Evolutionary conservation across 2,329 filamentous ascomycete genomes (phyloP).

Genomic region (Juglanconis oblonga): DNA sequence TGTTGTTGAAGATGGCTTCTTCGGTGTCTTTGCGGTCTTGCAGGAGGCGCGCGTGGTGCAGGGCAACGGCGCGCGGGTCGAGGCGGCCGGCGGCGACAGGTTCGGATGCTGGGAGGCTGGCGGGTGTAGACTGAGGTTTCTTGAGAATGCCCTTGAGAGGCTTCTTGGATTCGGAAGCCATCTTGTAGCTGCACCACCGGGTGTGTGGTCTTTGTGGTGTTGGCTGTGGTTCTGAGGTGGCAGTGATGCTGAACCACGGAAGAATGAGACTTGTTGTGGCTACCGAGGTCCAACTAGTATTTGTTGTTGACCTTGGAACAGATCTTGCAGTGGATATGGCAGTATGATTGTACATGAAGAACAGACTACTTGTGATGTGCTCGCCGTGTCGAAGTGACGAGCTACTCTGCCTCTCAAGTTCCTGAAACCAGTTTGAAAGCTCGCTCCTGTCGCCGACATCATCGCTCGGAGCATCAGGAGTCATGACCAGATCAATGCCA

Average conservation of each 20-base stretch:
- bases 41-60: constrained; percentile 79
- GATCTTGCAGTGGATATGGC: too few species aligned
- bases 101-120: constrained; percentile 20
- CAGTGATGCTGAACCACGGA: too few species aligned
- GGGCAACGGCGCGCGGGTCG: constrained; percentile 57
- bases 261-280: background rate
- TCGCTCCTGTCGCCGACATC: too few species aligned
- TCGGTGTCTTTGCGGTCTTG: constrained; percentile 81
- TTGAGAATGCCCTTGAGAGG: constrained; percentile 60
- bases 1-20: constrained; percentile 66
- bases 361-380: too few species aligned
- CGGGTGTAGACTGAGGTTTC: constrained; percentile 46
- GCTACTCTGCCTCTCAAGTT: too few species aligned
- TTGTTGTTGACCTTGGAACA: too few species aligned
- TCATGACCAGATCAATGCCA: background rate
- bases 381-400: too few species aligned
- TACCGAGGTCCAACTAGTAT: background rate
- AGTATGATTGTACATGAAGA: too few species aligned
- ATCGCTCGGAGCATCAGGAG: background rate
- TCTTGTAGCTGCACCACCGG: constrained; percentile 34
- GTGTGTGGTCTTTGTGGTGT: background rate
- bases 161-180: constrained; percentile 36
- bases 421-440: background rate
- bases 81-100: constrained; percentile 36
- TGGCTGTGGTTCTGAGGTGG: background rate